These are phyloP conservation scores for Periconia sp. DNA, from an alignment of 2,329 filamentous ascomycete genomes.

Conservation along the genomic window DNA sequence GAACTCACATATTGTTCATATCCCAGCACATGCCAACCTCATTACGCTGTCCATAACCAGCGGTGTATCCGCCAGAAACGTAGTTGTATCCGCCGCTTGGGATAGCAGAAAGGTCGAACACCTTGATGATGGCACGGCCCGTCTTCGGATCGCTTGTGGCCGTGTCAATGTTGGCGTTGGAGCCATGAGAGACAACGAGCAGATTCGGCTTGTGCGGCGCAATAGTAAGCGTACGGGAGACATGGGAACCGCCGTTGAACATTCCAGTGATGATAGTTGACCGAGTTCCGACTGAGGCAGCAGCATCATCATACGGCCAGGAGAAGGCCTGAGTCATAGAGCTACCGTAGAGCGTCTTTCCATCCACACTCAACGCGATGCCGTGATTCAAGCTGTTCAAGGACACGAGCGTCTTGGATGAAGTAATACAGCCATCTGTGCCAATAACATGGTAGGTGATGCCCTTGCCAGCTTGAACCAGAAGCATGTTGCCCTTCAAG, in stretches of 20 bases:
- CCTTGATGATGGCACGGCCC: conserved; percentile 70
- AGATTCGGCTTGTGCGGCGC: conserved; percentile 60
- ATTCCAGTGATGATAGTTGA: conserved; percentile 68
- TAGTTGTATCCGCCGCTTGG: conserved; percentile 52
- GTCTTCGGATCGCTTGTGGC: conserved; percentile 56
- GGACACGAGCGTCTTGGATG: conserved; percentile 38
- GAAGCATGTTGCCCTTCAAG: conserved; percentile 38
- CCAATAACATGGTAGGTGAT: conserved; percentile 38
- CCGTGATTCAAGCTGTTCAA: conserved; percentile 56
- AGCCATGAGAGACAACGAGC: conserved; percentile 70
- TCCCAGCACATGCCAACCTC: conserved; percentile 65
- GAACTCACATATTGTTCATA: conserved; percentile 56
- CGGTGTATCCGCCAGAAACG: conserved; percentile 56
- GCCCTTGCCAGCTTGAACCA: conserved; percentile 41
- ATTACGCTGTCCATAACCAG: conserved; percentile 73
- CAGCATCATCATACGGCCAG: conserved; percentile 67
- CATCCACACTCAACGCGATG: conserved; percentile 54
- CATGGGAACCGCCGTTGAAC: conserved; percentile 60
- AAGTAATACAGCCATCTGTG: conserved; percentile 35
- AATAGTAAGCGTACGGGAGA: conserved; percentile 69
- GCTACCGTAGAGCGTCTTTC: conserved; percentile 60
- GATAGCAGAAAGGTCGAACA: conserved; percentile 58
- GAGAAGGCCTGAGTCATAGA: conserved; percentile 63
- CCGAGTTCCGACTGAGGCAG: conserved; percentile 53
- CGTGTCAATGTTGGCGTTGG: conserved; percentile 66